Evolutionary conservation across 2,329 filamentous ascomycete genomes (phyloP).

Genomic region (Chaetomiaceae sp.): DNA sequence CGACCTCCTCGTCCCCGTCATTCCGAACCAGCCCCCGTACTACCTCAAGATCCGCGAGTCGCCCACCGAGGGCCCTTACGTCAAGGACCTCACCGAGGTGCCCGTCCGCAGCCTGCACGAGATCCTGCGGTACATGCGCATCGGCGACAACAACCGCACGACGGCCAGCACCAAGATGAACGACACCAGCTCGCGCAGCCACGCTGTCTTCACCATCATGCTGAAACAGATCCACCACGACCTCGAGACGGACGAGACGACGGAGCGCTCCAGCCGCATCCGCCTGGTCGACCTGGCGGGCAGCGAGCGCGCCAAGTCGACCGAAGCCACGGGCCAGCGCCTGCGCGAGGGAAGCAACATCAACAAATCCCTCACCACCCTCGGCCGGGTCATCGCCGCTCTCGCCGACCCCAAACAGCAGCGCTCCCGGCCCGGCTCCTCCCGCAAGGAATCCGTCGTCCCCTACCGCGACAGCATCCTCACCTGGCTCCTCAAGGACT

Average conservation of each 20-base stretch:
- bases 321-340: constrained; percentile 86
- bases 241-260: constrained; percentile 94
- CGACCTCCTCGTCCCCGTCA: constrained; percentile 76
- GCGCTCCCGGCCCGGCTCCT: constrained; percentile 36
- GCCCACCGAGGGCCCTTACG: constrained; percentile 89
- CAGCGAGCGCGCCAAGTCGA: constrained; percentile 90
- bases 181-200: constrained; percentile 92
- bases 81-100: constrained; percentile 92
- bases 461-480: constrained; percentile 88
- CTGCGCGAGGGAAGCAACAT: constrained; percentile 95
- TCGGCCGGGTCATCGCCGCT: constrained; percentile 92
- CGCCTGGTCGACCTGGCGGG: constrained; percentile 92
- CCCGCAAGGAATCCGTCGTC: constrained; percentile 48
- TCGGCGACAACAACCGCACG: constrained; percentile 82
- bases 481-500: constrained; percentile 89
- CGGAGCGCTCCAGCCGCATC: constrained; percentile 89
- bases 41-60: constrained; percentile 98
- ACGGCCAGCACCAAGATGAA: constrained; percentile 98
- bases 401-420: constrained; percentile 65
- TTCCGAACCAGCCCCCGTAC: constrained; percentile 68
- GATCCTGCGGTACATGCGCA: constrained; percentile 85
- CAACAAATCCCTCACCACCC: constrained; percentile 95
- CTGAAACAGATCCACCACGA: constrained; percentile 98
- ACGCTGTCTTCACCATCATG: constrained; percentile 97
- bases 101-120: constrained; percentile 83